Evolutionary conservation across 2,329 filamentous ascomycete species (phyloP).

Genomic region (Colletotrichum cereale): DNA sequence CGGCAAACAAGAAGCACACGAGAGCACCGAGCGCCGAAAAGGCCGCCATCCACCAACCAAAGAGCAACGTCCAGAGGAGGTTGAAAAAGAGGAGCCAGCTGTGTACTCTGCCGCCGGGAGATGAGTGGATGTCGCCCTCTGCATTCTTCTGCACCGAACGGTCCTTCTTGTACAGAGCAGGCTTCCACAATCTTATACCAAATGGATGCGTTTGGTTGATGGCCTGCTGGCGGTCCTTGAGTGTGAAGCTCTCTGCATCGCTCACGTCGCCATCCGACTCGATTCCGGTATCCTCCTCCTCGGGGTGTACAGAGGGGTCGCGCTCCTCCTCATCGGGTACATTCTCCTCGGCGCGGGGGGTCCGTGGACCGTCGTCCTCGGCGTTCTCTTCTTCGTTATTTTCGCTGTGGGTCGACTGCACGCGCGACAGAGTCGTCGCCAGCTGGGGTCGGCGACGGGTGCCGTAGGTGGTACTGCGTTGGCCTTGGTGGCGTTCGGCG

Average conservation of each 20-base stretch:
- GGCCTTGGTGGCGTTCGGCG: conserved; percentile 58
- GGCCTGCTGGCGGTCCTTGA: conserved; percentile 95
- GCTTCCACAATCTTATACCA: conserved; percentile 99
- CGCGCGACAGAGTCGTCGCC: conserved; percentile 53
- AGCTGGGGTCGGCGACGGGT: conserved; percentile 52
- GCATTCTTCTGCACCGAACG: conserved; percentile 96
- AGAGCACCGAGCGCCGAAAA: conserved; percentile 80
- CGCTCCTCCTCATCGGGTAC: conserved; percentile 46
- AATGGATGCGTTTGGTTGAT: conserved; percentile 99
- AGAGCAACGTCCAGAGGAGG: conserved; percentile 87
- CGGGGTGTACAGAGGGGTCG: conserved; percentile 50
- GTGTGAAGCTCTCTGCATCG: conserved; percentile 96
- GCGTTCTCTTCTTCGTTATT: conserved; percentile 44
- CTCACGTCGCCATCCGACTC: conserved; percentile 81
- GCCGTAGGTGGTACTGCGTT: conserved; percentile 44
- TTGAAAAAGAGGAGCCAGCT: conserved; percentile 90
- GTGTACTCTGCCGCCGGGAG: conserved; percentile 88
- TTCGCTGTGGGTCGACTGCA: conserved; percentile 55
- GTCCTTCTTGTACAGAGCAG: conserved; percentile 96
- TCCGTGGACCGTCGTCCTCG: conserved; percentile 37
- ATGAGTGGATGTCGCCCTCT: conserved; percentile 96
- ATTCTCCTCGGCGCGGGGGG: conserved; percentile 30
- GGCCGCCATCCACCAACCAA: conserved; percentile 95
- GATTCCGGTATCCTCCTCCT: conserved; percentile 59
- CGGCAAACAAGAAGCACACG: conserved; percentile 83